A percentile compares a stretch with the other conserved stretches of the same genome.
Evolutionary conservation across 805 yeast species (phyloP).

Genomic region (Kluyveromyces siamensis): DNA sequence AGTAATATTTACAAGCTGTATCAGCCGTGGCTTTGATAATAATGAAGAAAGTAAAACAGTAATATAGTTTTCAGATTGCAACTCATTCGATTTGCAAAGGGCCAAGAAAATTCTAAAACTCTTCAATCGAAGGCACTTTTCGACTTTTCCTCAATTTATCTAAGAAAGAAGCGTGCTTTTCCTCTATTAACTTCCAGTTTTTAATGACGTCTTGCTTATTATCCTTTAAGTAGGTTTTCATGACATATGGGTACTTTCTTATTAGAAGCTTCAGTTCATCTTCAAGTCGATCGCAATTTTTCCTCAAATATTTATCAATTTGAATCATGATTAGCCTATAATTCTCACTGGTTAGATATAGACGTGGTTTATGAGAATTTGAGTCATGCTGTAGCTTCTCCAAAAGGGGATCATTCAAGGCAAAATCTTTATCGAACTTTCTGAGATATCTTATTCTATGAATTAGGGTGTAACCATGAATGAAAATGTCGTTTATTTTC

Average conservation of each 20-base stretch:
- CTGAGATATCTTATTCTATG: constrained; percentile 19
- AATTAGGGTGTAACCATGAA: constrained; percentile 30
- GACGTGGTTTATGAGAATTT: constrained; percentile 11
- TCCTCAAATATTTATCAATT: constrained; percentile 21
- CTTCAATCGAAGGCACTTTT: constrained; percentile 6
- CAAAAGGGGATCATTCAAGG: not conserved
- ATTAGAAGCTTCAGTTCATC: constrained; percentile 12
- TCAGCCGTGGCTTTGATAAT: not conserved
- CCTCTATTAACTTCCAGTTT: constrained; percentile 19
- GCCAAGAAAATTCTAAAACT: constrained; percentile 1
- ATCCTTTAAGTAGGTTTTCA: constrained; percentile 24
- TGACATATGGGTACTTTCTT: constrained; percentile 24
- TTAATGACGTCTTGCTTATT: constrained; percentile 12
- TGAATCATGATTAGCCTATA: constrained; percentile 8
- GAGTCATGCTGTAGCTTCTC: not conserved
- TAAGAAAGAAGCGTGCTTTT: constrained; percentile 10
- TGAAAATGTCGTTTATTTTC: constrained; percentile 25
- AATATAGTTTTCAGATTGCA: not conserved
- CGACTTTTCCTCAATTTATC: constrained; percentile 11
- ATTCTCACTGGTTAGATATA: constrained; percentile 21
- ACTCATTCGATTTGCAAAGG: not conserved
- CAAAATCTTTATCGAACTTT: constrained; percentile 2
- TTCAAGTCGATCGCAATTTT: constrained; percentile 7
- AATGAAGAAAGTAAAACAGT: not conserved
- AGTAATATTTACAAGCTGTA: not conserved